phyloP scores from a whole-genome alignment of 257 asterid species.

The Fraxinus americana region DNA sequence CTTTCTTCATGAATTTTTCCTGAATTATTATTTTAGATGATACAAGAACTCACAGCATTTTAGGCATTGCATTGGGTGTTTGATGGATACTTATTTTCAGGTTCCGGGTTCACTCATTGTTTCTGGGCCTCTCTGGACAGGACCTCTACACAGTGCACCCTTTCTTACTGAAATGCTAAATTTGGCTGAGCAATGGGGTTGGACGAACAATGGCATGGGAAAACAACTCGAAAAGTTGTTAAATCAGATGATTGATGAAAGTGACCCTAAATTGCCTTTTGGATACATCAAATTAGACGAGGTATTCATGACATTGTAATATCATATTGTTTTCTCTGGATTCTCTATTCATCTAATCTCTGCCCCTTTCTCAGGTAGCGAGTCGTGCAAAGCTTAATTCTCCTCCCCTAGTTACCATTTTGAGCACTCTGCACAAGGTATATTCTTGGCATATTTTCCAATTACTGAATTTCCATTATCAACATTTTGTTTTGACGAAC shows the following conservation, averaged over 20 bases:
- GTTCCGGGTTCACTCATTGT: conserved; percentile 66
- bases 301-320: conserved; percentile 42
- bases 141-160: conserved; percentile 74
- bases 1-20: background rate
- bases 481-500: too few species aligned
- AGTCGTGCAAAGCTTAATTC: conserved; percentile 81
- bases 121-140: conserved; percentile 96
- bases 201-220: conserved; percentile 67
- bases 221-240: conserved; percentile 60
- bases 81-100: conserved; percentile 43
- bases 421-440: conserved; percentile 68
- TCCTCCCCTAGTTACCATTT: conserved; percentile 49
- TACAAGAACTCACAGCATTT: background rate
- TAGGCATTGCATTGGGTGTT: background rate
- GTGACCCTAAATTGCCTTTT: conserved; percentile 80
- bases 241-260: conserved; percentile 72
- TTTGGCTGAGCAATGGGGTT: conserved; percentile 85
- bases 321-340: too few species aligned
- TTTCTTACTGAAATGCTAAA: conserved; percentile 59
- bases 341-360: conserved; percentile 2
- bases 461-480: background rate
- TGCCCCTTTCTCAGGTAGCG: conserved; percentile 55
- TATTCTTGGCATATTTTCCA: conserved; percentile 1
- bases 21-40: background rate
- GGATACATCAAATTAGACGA: conserved; percentile 80